Evolutionary conservation across 164 flowering plant species (phyloP).

Genomic region (Kingdonia uniflora): DNA sequence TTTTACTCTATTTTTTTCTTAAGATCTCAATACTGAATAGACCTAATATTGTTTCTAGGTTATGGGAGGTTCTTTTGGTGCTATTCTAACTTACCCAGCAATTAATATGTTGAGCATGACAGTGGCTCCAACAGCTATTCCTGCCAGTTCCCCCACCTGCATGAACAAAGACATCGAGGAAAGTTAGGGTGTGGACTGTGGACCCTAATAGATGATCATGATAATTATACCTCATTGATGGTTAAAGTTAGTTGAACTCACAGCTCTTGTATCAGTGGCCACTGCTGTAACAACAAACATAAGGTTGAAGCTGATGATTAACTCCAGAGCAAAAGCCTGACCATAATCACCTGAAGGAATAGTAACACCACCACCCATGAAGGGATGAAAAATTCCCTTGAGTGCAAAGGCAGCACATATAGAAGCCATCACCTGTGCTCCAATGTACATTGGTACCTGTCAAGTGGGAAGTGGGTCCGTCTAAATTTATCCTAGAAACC

Average conservation of each 20-base stretch:
- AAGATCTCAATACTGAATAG: no score
- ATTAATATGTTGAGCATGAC: constrained; percentile 83
- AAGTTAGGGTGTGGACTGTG: no score
- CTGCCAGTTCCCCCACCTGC: constrained; percentile 88
- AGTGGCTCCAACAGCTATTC: constrained; percentile 83
- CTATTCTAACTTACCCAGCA: constrained; percentile 46
- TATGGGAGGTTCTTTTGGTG: no score
- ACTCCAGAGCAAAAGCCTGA: constrained; percentile 74
- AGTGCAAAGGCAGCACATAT: constrained; percentile 62
- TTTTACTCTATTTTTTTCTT: no score
- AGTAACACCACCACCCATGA: constrained; percentile 75
- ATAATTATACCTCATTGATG: background rate
- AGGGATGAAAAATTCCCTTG: constrained; percentile 50
- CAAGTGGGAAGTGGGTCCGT: constrained; percentile 4
- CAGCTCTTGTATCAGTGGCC: constrained; percentile 86
- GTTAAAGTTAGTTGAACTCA: constrained; percentile 21
- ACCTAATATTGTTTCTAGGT: no score
- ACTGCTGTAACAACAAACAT: constrained; percentile 94
- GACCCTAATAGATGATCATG: background rate
- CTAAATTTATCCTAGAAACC: background rate
- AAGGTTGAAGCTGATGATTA: constrained; percentile 74
- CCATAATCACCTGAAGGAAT: constrained; percentile 47
- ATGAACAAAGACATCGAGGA: constrained; percentile 1
- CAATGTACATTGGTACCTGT: constrained; percentile 72
- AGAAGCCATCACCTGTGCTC: constrained; percentile 66